Evolutionary conservation across 345 rosid genomes (phyloP), one percentile per base, ranked within the genome.

Genomic region (Salix udensis): DNA sequence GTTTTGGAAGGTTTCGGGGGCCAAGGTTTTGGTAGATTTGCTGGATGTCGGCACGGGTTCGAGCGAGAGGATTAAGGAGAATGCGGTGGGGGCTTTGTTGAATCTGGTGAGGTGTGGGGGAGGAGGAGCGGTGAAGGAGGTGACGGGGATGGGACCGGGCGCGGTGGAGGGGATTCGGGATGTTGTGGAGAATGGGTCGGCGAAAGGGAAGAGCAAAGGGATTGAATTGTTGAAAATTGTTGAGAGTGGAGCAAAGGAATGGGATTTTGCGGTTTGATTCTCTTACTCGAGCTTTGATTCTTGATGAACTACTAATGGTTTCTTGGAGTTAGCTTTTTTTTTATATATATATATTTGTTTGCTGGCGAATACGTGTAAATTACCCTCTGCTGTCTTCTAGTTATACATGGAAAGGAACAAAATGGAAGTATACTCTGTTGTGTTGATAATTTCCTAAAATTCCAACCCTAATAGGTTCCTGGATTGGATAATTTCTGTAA

Each of bases 41-140:
- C n/a, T 93, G 65, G 98, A 93, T 82, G 55, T 78, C 19, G 87
- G 87, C 26, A 93, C 98, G 31, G 96, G 94, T 1, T 89, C 89
- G 21, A 89, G 87, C 75, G 74, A 21, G 8, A 79, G 97, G 69
- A 85, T 86, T 39, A 93, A 87, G 85, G 97, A 95, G 85, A 95
- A 95, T 72, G 86, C 94, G 4, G 90, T 93, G 46, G 89, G 88
- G 1, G 92, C 93, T 36, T 83, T 95, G 83, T 77, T 95, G 83
- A 95, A 91, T 82, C 71, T 95, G 71, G 93, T 84, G 36, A 84
- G 91, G 31, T 77, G 83, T 31, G 93, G 96, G 23, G 80, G 92
- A 1, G 91, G 88, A 52, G 78, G 70, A 23, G 94, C 81, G 73
- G 65, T 65, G 72, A 77, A 46, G 72, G 90, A 90, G 15, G 91